Evolutionary conservation across 805 yeast species (phyloP).

Genomic region (Candida lessepsii): DNA sequence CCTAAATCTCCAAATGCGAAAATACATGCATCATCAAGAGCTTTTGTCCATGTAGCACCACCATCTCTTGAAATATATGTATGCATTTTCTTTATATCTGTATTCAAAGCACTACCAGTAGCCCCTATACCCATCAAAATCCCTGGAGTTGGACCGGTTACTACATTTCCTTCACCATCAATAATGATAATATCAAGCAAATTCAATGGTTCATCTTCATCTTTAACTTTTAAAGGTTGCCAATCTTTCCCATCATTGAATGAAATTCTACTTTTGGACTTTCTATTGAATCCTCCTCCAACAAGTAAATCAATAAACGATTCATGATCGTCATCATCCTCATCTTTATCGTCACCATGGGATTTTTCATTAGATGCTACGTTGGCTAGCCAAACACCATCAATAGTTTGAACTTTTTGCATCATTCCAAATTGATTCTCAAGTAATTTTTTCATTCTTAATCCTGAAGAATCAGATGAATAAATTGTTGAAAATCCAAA

Average conservation of each 20-base stretch:
- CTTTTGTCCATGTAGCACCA: constrained; percentile 67
- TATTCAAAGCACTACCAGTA: constrained; percentile 26
- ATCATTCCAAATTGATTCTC: constrained; percentile 43
- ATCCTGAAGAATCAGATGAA: constrained; percentile 59
- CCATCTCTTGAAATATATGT: constrained; percentile 75
- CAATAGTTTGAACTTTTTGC: constrained; percentile 49
- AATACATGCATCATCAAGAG: constrained; percentile 50
- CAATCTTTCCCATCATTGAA: constrained; percentile 56
- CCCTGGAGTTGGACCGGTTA: constrained; percentile 56
- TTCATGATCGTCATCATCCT: constrained; percentile 13
- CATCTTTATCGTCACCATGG: constrained; percentile 17
- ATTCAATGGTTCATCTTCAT: constrained; percentile 51
- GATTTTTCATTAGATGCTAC: no score
- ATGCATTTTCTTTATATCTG: constrained; percentile 17
- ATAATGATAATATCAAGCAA: constrained; percentile 30
- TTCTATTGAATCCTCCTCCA: constrained; percentile 20
- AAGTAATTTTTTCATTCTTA: constrained; percentile 45
- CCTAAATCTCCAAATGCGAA: constrained; percentile 78
- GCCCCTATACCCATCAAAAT: constrained; percentile 33
- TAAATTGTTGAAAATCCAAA: constrained; percentile 35
- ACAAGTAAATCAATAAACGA: constrained; percentile 27
- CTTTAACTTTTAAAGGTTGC: constrained; percentile 47
- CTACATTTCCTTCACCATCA: constrained; percentile 42
- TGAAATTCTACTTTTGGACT: constrained; percentile 39
- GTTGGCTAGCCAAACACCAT: constrained; percentile 62